Conservation (phyloP, 2,329 filamentous ascomycete genomes). For the Fusarium albosuccineum region DNA sequence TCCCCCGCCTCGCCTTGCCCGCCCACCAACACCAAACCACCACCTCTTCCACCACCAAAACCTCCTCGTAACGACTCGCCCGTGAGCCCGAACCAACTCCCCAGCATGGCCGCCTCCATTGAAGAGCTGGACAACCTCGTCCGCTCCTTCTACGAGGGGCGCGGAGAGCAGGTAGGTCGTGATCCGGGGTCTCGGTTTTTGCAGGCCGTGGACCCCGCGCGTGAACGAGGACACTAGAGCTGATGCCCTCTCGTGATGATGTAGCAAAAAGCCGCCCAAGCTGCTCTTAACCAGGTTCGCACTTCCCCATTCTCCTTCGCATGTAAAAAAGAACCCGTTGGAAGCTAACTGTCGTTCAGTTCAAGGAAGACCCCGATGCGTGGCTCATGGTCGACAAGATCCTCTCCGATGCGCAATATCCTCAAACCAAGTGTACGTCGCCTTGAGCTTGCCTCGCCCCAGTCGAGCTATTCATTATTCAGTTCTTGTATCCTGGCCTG, state of each 20-base stretch:
- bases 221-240: slow-evolving; percentile 33
- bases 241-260: slow-evolving; percentile 51
- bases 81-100: slow-evolving; percentile 36
- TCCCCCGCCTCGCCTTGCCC: slow-evolving; percentile 47
- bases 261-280: slow-evolving; percentile 96
- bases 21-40: slow-evolving; percentile 39
- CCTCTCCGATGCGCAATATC: slow-evolving; percentile 90
- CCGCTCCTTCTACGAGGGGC: slow-evolving; percentile 96
- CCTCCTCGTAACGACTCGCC: slow-evolving; percentile 47
- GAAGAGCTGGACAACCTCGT: slow-evolving; percentile 97
- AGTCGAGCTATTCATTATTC: slow-evolving; percentile 8
- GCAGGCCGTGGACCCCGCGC: slow-evolving; percentile 37
- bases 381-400: slow-evolving; percentile 99
- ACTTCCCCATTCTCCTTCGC: slow-evolving; percentile 20
- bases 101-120: slow-evolving; percentile 78
- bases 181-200: slow-evolving; percentile 32
- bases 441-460: slow-evolving; percentile 31
- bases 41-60: slow-evolving; percentile 40
- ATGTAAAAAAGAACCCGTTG: not conserved
- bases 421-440: slow-evolving; percentile 92
- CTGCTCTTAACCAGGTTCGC: slow-evolving; percentile 89
- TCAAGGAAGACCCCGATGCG: slow-evolving; percentile 98
- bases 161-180: slow-evolving; percentile 84
- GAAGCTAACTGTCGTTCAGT: slow-evolving; percentile 66
- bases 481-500: not conserved